Evolutionary conservation across 1,284 basidiomycete genomes (phyloP).

Genomic region (Irpex rosettiformis): DNA sequence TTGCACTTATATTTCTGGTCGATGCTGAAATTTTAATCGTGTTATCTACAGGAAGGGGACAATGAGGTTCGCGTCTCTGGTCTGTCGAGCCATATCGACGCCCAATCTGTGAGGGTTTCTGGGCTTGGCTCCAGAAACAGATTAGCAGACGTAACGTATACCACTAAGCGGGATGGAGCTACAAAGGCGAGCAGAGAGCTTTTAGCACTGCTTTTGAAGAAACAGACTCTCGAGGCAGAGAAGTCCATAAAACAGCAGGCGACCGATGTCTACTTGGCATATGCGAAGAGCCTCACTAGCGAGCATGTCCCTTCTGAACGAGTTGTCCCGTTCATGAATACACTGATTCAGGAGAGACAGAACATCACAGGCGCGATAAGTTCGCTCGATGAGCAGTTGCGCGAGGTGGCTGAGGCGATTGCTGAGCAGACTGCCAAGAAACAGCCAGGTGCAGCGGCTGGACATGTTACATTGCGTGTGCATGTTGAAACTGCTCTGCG

Average conservation of each 20-base stretch:
- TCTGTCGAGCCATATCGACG: slow-evolving; percentile 45
- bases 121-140: slow-evolving; percentile 39
- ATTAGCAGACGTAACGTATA: slow-evolving; percentile 44
- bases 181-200: slow-evolving; percentile 30
- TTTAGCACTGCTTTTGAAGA: slow-evolving; percentile 31
- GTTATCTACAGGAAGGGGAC: slow-evolving; percentile 38
- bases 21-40: background rate
- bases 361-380: slow-evolving; percentile 34
- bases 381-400: slow-evolving; percentile 38
- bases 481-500: background rate
- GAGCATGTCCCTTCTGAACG: slow-evolving; percentile 39
- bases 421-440: background rate
- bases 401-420: slow-evolving; percentile 38
- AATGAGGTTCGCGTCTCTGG: slow-evolving; percentile 45
- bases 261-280: slow-evolving; percentile 37
- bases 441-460: background rate
- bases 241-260: slow-evolving; percentile 37
- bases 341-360: slow-evolving; percentile 37
- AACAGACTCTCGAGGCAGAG: slow-evolving; percentile 33
- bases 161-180: slow-evolving; percentile 22
- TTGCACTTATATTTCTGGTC: background rate
- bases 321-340: slow-evolving; percentile 39
- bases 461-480: background rate
- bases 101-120: slow-evolving; percentile 45
- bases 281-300: slow-evolving; percentile 40